Conservation (phyloP, 371 early-diverging fungal species). For the Synchytrium microbalum region DNA sequence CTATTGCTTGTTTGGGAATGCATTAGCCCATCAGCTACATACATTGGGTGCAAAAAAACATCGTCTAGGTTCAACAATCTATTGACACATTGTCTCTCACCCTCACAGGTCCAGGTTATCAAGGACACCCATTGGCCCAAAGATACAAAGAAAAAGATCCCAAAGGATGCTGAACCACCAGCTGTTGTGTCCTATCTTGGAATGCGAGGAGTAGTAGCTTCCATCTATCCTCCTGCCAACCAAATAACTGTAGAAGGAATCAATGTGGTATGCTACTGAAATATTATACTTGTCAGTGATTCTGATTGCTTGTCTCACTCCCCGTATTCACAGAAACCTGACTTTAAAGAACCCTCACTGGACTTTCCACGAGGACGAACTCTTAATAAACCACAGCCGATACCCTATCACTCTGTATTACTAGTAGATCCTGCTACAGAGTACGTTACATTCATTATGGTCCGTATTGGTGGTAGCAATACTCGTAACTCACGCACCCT, state of each 20-base stretch:
- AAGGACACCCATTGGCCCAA: not conserved
- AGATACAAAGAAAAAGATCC: not conserved
- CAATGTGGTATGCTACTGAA: not conserved
- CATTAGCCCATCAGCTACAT: too few species aligned
- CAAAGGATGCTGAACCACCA: not conserved
- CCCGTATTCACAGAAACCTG: not conserved
- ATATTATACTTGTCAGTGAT: not conserved
- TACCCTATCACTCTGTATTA: conserved; percentile 55
- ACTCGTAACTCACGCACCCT: not conserved
- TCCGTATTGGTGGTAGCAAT: not conserved
- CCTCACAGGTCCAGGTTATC: not conserved
- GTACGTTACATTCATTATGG: conserved; percentile 20
- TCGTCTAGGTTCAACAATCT: not conserved
- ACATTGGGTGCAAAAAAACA: not conserved
- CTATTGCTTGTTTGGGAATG: not conserved
- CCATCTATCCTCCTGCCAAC: not conserved
- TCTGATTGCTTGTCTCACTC: not conserved
- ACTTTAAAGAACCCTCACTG: not conserved
- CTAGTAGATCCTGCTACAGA: conserved; percentile 52
- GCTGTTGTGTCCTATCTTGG: not conserved
- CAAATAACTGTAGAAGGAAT: not conserved
- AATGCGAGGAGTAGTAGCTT: not conserved
- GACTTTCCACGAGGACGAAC: not conserved
- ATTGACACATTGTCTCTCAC: conserved; percentile 7
- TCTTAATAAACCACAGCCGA: conserved; percentile 26